Base-by-base conservation (phyloP, 768 basidiomycete species). In the Favolaschia claudopus region DNA sequence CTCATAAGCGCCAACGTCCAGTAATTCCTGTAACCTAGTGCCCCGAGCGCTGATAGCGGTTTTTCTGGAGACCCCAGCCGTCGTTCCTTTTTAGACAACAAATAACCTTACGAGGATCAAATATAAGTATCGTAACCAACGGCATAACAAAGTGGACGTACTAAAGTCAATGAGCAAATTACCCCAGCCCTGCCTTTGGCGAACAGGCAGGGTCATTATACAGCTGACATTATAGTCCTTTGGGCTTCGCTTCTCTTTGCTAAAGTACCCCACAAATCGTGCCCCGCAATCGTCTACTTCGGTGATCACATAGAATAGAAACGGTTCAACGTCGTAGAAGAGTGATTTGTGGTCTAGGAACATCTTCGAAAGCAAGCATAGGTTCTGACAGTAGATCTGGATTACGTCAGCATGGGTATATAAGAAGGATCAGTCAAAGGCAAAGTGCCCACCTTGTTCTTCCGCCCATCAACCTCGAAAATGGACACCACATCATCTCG, bases 261-360 rank as follows among this genome's bases (percentile, higher is more conserved):
- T 93, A 72, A 99, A 99, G 74, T 99, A 99, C 8, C 97, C 97
- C 50, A 99, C 91, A 69, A 99, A 99, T 50, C 92, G 89, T 27
- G 95, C 91, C 7, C 96, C 97, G 45, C 85, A 76, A 33, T 95
- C 93, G 76, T 97, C 93, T 55, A 85, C 82, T 71, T 97, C 93
- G 4, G 96, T 91, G 79, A 97, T 93, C 63, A 99, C 96, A 74
- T 99, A 99, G 78, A 99, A 99, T 42, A 99, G 79, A 76, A 99
- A 99, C 0, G 97, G 97, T 75, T 99, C 97, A 64, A 99, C 96
- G 76, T 99, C 96, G 78, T 99, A 98, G 76, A 98, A 98, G 46
- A 99, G 85, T 17, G 96, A 98, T 74, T 99, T 99, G 79, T 97
- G 95, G 73, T 98, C 95, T 65, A 99, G 85, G 76, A 99, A 99